Conservation (phyloP, 2,329 filamentous ascomycete species). For the Gaeumannomyces tritici region DNA sequence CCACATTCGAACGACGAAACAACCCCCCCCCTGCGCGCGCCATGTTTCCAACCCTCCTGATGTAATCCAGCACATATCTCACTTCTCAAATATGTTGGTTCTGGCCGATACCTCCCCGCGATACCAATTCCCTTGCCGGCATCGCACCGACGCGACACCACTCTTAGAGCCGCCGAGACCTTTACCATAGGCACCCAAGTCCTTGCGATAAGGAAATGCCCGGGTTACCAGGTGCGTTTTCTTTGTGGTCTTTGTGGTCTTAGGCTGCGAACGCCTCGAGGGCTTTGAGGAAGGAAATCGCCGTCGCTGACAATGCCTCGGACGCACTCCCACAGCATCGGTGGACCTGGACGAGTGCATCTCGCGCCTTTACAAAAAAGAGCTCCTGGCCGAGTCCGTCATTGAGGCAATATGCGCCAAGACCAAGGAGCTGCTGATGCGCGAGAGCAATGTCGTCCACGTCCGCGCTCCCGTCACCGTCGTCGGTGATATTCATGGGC, state of each 20-base stretch:
- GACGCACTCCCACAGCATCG: conserved; percentile 49
- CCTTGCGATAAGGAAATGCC: background rate
- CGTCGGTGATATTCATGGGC: conserved; percentile 95
- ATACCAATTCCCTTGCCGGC: conserved; percentile 1
- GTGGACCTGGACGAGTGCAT: conserved; percentile 99
- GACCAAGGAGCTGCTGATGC: conserved; percentile 97
- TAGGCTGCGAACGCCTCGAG: conserved; percentile 22
- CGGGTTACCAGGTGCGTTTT: conserved; percentile 45
- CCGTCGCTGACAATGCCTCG: conserved; percentile 7
- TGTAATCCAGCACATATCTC: background rate
- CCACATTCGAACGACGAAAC: too few species aligned
- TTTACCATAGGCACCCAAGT: background rate
- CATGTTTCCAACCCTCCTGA: background rate
- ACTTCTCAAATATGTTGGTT: conserved; percentile 6
- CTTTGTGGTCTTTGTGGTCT: conserved; percentile 71
- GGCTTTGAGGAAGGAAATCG: background rate
- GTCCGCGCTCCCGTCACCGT: conserved; percentile 93
- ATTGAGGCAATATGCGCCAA: conserved; percentile 99
- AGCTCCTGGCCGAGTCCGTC: conserved; percentile 88
- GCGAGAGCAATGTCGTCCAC: conserved; percentile 98
- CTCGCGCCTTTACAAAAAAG: conserved; percentile 90
- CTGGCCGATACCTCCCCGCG: background rate
- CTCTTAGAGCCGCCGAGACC: background rate
- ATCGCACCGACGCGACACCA: background rate
- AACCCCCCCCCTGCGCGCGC: background rate